These are phyloP conservation scores for Phaffomyces antillensis DNA, from an alignment of 805 yeast genomes.

Conservation along the genomic window DNA sequence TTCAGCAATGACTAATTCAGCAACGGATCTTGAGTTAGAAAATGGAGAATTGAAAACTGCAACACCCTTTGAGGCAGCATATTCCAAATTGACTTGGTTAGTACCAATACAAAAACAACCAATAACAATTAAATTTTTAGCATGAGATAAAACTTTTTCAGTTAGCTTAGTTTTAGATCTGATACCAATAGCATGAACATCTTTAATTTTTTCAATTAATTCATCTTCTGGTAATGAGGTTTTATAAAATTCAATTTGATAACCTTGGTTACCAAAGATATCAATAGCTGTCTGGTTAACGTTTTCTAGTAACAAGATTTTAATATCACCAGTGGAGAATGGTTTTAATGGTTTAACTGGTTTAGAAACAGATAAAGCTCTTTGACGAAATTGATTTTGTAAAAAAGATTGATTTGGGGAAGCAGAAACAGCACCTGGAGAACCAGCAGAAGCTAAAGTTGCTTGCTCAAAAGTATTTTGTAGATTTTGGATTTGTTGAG, in stretches of 20 bases:
- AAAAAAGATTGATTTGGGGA: conserved; percentile 74
- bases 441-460: conserved; percentile 34
- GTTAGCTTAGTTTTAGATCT: conserved; percentile 94
- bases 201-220: conserved; percentile 85
- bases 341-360: conserved; percentile 81
- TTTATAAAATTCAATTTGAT: conserved; percentile 93
- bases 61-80: conserved; percentile 87
- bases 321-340: conserved; percentile 91
- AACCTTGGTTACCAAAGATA: conserved; percentile 83
- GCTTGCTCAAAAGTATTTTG: conserved; percentile 52
- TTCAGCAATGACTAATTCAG: conserved; percentile 94
- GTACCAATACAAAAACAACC: conserved; percentile 99
- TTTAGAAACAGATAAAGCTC: conserved; percentile 34
- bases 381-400: conserved; percentile 34
- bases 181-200: conserved; percentile 95
- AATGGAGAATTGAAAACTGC: conserved; percentile 98
- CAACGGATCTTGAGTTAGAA: conserved; percentile 97
- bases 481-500: conserved; percentile 54
- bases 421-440: conserved; percentile 71
- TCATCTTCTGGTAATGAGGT: conserved; percentile 87
- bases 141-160: conserved; percentile 70
- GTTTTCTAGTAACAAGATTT: conserved; percentile 84
- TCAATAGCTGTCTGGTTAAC: conserved; percentile 89
- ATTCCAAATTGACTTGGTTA: conserved; percentile 91
- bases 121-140: conserved; percentile 80